phyloP scores from a whole-genome alignment of 2,329 filamentous ascomycete species.

The Alternaria ventricosa region DNA sequence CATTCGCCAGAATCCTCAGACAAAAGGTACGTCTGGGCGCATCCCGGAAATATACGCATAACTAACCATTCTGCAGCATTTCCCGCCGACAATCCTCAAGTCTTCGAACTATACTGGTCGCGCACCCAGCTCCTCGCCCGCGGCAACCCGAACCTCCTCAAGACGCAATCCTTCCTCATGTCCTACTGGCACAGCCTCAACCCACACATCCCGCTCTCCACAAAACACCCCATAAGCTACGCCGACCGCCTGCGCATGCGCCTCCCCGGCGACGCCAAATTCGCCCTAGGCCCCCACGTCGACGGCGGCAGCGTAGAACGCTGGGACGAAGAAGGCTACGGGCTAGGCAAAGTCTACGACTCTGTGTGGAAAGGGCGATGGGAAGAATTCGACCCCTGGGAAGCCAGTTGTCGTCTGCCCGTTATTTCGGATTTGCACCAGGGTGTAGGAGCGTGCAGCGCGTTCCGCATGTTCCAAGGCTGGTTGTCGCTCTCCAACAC shows the following conservation, averaged over 20 bases:
- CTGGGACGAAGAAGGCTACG: conserved; percentile 67
- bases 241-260: conserved; percentile 60
- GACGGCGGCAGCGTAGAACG: conserved; percentile 60
- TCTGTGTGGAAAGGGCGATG: conserved; percentile 75
- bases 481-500: conserved; percentile 84
- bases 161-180: conserved; percentile 57
- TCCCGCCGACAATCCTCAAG: conserved; percentile 56
- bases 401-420: conserved; percentile 70
- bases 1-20: conserved; percentile 55
- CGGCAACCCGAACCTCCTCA: conserved; percentile 55
- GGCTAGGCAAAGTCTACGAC: conserved; percentile 70
- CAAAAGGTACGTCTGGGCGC: conserved; percentile 37
- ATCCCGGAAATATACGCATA: not conserved
- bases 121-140: conserved; percentile 56
- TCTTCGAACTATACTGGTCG: conserved; percentile 61
- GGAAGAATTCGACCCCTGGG: conserved; percentile 85
- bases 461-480: conserved; percentile 89
- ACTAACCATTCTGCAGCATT: conserved; percentile 48
- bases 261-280: conserved; percentile 60
- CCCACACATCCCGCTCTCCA: conserved; percentile 52
- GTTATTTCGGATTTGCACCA: conserved; percentile 79
- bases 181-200: conserved; percentile 57
- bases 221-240: conserved; percentile 56
- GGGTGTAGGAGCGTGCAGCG: conserved; percentile 79
- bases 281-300: conserved; percentile 64